Base-by-base conservation (phyloP, 768 basidiomycete genomes). In the Pilatotrama ljubarskyi region DNA sequence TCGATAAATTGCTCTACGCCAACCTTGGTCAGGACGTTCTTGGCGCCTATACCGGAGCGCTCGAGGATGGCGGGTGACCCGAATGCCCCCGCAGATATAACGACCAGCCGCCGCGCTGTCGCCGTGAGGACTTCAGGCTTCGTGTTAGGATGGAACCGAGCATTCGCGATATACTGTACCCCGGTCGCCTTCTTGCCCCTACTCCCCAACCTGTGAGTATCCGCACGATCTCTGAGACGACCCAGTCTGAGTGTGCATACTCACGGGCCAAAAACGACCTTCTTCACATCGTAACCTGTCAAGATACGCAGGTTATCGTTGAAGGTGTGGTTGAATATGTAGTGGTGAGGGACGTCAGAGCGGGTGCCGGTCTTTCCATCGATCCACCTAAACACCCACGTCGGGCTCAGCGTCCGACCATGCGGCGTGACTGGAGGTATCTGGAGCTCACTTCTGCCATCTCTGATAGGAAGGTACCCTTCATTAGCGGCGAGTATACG, bases 31-130 rank as follows among this genome's bases (percentile, higher is more conserved):
- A 81, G 71, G 0, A 75, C 42, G 0, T 63, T 62, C 44, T 59
- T 60, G 5, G 69, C 60, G 2, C 80, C 80, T 14, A 81, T 74
- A 0, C 80, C 80, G 2, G 78, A 84, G 3, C 85, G 75, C 65
- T 86, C 82, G 7, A 88, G 76, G 18, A 87, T 77, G 48, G 75
- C 73, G 0, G 84, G 78, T 0, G 78, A 78, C 13, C 78, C 78
- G 22, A 80, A 72, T 0, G 78, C 51, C 1, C 80, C 78, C 1
- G 74, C 74, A 14, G 75, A 74, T 2, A 80, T 44, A 0, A 80
- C 70, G 9, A 80, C 74, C 6, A 80, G 61, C 32, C 70, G 69
- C 8, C 64, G 65, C 3, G 76, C 79, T 14, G 47, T 68, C 5
- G 69, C 76, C 51, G 36, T 0, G 42, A 5, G 41, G 47, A 68